These are phyloP conservation scores for Delonix regia DNA, from an alignment of 306 rosid genomes.

Conservation along the genomic window DNA sequence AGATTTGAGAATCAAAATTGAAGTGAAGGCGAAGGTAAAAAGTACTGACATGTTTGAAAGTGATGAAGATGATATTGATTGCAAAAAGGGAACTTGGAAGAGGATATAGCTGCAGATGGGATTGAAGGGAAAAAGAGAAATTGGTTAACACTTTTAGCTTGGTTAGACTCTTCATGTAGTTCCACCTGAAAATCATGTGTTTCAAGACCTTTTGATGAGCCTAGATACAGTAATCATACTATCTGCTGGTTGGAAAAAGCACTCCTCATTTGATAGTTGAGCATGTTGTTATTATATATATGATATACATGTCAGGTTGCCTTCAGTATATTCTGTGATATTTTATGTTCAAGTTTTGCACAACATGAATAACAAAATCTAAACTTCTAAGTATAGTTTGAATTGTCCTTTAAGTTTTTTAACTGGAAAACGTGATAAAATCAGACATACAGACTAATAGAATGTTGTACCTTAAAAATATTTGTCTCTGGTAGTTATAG, in stretches of 20 bases:
- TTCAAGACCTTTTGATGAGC: not conserved
- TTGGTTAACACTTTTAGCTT: not conserved
- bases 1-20: not conserved
- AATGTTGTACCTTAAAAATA: not conserved
- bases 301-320: not conserved
- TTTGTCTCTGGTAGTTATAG: constrained; percentile 2
- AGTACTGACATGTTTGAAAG: not conserved
- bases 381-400: not conserved
- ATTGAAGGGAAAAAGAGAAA: not conserved
- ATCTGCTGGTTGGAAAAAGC: not conserved
- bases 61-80: not conserved
- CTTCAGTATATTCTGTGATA: not conserved
- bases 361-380: not conserved
- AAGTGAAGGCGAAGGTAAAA: not conserved
- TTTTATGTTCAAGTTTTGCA: constrained; percentile 21
- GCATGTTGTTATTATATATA: not conserved
- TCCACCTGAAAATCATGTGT: not conserved
- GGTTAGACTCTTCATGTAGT: not conserved
- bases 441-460: not conserved
- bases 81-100: not conserved
- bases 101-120: not conserved
- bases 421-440: not conserved
- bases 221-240: not conserved
- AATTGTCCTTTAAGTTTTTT: not conserved
- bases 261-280: not conserved